Base-by-base conservation (phyloP, 768 basidiomycete species). In the Strobilomyces confusus region DNA sequence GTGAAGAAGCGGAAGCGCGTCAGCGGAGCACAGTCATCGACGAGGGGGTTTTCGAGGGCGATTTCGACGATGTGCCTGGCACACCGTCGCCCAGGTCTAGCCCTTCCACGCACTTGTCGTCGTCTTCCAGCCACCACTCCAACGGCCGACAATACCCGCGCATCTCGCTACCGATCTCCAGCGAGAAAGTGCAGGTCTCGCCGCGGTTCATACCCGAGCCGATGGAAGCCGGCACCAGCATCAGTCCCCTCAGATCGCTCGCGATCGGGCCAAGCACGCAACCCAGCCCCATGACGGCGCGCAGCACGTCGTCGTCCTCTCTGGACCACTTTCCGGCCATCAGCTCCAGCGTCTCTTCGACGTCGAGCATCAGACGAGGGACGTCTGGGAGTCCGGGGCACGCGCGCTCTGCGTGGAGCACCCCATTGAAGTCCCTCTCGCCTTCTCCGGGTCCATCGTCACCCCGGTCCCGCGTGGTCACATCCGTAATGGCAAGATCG, bases 21-120 rank as follows among this genome's bases (percentile, higher is more conserved):
- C 53, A 52, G 53, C 48, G 55, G 51, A 23, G 36, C 37, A 22
- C n/a, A 33, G 32, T 53, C 5, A n/a, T 65, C 7, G 80, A 81
- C 19, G 80, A 83, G 49, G 83, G 80, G 4, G 75, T 83, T 4
- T 84, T 83, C 54, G 79, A 80, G 51, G 77, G 70, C 19, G 80
- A 84, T 51, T 80, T 67, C 29, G 65, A 62, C 12, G 56, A 62
- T 22, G 22, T 50, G 8, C 51, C 54, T 14, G 32, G 23, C 2
- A 43, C 49, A 17, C 26, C 64, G 5, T 50, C 58, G 26, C 50
- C 49, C 11, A 45, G 42, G 46, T 58, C 58, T 25, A 47, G 5
- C 22, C 52, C 26, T 22, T 49, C 59, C 23, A 36, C 52, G 8
- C 48, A 58, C 2, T 37, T 45, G 15, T 52, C 60, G 3, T 58